These are phyloP conservation scores for Dichotomocladium elegans DNA, from an alignment of 371 early-diverging fungal genomes.

Conservation along the genomic window DNA sequence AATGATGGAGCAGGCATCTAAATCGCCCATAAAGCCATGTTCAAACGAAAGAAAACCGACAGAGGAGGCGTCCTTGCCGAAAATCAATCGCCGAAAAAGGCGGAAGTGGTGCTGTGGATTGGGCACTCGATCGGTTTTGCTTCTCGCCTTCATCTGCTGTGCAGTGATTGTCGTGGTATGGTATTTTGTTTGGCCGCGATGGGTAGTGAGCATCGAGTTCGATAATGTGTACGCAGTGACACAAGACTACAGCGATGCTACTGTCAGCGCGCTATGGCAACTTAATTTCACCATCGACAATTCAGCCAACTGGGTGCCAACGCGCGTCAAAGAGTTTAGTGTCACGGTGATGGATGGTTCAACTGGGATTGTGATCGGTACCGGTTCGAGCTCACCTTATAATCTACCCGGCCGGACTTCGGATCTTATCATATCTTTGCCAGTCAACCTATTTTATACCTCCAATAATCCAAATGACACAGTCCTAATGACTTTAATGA, in stretches of 20 bases:
- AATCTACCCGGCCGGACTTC: conserved; percentile 6
- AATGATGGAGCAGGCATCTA: conserved; percentile 19
- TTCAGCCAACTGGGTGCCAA: conserved; percentile 24
- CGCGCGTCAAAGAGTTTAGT: conserved; percentile 11
- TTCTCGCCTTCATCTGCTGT: conserved; percentile 20
- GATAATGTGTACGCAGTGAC: not conserved
- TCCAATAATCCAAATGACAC: conserved; percentile 2
- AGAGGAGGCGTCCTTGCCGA: conserved; percentile 3
- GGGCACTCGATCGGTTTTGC: conserved; percentile 18
- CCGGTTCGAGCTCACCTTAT: conserved; percentile 11
- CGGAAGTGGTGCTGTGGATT: conserved; percentile 21
- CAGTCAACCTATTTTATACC: conserved; percentile 13
- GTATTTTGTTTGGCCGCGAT: conserved; percentile 47
- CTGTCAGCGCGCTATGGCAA: conserved; percentile 9
- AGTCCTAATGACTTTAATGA: not conserved
- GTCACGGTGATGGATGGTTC: conserved; percentile 7
- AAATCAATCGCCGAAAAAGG: conserved; percentile 25
- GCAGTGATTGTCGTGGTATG: conserved; percentile 23
- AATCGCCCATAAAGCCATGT: not conserved
- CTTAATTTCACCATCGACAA: conserved; percentile 18
- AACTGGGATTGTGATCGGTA: conserved; percentile 11
- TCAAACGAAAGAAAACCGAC: not conserved
- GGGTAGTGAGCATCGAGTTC: not conserved
- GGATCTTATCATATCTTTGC: not conserved
- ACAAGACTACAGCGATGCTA: not conserved